phyloP scores from a whole-genome alignment of 768 basidiomycete species.

The Xerocomellus dryophilus region DNA sequence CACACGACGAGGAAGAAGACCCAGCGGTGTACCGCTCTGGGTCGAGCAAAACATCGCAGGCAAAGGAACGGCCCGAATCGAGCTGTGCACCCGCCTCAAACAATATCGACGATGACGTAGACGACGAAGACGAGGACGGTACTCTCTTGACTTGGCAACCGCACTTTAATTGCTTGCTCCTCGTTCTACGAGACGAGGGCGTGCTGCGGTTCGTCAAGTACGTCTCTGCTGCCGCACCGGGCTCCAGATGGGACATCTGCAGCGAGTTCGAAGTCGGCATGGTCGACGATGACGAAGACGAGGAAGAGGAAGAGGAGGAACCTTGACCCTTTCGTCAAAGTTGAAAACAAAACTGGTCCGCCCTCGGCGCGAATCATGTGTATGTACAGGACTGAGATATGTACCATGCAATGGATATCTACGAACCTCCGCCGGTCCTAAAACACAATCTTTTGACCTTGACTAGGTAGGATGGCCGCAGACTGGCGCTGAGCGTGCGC shows the following conservation, averaged over 20 bases:
- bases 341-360: not conserved
- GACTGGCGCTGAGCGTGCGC: slow-evolving; percentile 75
- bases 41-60: slow-evolving; percentile 38
- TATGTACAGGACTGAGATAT: not conserved
- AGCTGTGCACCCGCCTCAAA: slow-evolving; percentile 16
- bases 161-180: slow-evolving; percentile 82
- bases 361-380: not conserved
- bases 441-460: slow-evolving; percentile 73
- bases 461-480: slow-evolving; percentile 61
- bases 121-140: slow-evolving; percentile 55
- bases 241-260: slow-evolving; percentile 91
- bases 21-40: slow-evolving; percentile 86
- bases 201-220: slow-evolving; percentile 97
- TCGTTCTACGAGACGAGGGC: slow-evolving; percentile 88
- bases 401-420: not conserved
- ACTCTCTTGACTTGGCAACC: slow-evolving; percentile 86
- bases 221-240: slow-evolving; percentile 82
- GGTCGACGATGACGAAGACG: slow-evolving; percentile 53
- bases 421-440: slow-evolving; percentile 26
- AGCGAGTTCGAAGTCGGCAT: slow-evolving; percentile 91
- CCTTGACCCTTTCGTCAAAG: not conserved
- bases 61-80: slow-evolving; percentile 14
- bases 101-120: slow-evolving; percentile 2
- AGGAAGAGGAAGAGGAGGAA: slow-evolving; percentile 28
- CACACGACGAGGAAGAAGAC: slow-evolving; percentile 92